These are phyloP conservation scores for Luvunga scandens DNA, from an alignment of 345 rosid species.

Conservation along the genomic window DNA sequence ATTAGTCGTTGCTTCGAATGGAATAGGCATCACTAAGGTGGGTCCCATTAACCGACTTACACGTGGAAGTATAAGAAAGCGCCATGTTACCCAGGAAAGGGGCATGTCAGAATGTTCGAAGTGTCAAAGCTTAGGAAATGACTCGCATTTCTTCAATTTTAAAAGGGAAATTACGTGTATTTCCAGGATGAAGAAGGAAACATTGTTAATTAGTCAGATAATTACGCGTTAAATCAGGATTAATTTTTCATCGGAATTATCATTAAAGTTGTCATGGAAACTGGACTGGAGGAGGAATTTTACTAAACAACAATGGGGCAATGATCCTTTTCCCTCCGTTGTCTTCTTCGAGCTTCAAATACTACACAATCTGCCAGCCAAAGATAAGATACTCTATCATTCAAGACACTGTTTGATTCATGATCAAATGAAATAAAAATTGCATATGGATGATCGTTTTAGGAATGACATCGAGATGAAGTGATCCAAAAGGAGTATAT, in stretches of 20 bases:
- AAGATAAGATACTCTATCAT: no score
- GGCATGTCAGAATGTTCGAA: constrained; percentile 6
- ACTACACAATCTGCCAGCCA: no score
- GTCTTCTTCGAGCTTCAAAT: no score
- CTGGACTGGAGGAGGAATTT: no score
- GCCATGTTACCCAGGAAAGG: constrained; percentile 28
- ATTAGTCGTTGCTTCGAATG: neutral
- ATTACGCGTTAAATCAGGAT: neutral
- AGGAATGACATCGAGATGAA: no score
- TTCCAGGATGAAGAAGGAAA: neutral
- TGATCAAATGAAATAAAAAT: no score
- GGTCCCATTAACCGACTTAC: constrained; percentile 28
- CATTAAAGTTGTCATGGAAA: no score
- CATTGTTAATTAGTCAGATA: neutral
- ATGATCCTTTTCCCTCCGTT: no score
- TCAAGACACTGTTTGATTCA: no score
- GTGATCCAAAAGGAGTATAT: no score
- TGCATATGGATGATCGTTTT: no score
- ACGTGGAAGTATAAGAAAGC: constrained; percentile 23
- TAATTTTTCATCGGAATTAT: neutral
- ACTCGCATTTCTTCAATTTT: neutral
- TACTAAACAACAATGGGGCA: no score
- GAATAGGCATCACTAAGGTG: neutral
- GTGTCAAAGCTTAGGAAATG: neutral
- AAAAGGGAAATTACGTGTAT: neutral